phyloP scores from a whole-genome alignment of 805 yeast genomes.

The Scheffersomyces coipomensis region DNA sequence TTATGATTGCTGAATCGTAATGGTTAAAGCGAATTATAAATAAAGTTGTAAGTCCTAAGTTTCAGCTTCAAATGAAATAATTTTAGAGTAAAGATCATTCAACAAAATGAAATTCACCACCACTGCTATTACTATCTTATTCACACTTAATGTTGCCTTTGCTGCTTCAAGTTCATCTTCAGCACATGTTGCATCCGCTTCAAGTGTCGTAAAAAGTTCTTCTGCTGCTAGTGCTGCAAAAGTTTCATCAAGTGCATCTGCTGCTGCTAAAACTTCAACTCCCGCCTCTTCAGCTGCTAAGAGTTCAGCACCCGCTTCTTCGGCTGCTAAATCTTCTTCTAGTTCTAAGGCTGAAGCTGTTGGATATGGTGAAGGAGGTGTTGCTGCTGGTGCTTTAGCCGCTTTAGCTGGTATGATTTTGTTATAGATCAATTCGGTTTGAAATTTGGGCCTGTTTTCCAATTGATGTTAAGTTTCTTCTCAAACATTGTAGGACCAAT shows the following conservation, averaged over 20 bases:
- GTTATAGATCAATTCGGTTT: constrained; percentile 20
- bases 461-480: too few relatives aligned
- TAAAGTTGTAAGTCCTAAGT: too few relatives aligned
- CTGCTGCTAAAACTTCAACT: background rate
- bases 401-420: constrained; percentile 25
- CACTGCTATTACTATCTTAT: constrained; percentile 5
- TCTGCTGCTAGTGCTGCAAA: constrained; percentile 5
- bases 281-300: constrained; percentile 2
- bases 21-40: too few relatives aligned
- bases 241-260: background rate
- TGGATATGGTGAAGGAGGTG: constrained; percentile 4
- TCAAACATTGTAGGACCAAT: too few relatives aligned
- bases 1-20: too few relatives aligned
- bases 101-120: constrained; percentile 7
- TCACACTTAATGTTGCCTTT: constrained; percentile 8
- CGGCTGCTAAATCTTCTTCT: constrained; percentile 11
- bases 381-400: constrained; percentile 21
- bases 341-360: constrained; percentile 6
- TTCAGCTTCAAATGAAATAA: too few relatives aligned
- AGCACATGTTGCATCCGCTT: background rate
- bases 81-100: background rate
- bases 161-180: background rate
- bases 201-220: constrained; percentile 3
- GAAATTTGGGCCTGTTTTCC: too few relatives aligned
- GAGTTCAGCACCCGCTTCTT: constrained; percentile 8